Evolutionary conservation across 805 yeast species (phyloP), one percentile per base, ranked within the genome.

Genomic region (Saturnispora diversa): DNA sequence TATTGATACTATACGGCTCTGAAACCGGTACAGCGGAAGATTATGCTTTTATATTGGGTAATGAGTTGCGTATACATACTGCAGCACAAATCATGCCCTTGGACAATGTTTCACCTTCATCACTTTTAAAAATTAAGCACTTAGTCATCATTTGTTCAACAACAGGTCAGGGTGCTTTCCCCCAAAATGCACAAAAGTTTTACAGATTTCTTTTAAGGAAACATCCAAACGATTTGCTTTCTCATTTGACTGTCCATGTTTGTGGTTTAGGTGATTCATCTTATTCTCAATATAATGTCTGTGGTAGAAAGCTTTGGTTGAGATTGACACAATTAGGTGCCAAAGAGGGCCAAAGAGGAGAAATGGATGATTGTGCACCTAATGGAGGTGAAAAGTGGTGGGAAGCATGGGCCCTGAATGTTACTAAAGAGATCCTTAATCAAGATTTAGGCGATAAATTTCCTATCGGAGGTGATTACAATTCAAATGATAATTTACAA

Each of bases 201-300:
- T 83, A 95, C 94, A 69, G 70, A 48, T 76, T 81, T 46, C 59
- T 92, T 50, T 70, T 85, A 43, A 75, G 73, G 54, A 75, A 71
- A 55, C 77, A 76, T 48, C 92, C 64, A 0, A 22, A 49, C 0
- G 75, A 75, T 50, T 62, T 85, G 23, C 62, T 90, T 29, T 69
- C 69, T 46, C 84, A 80, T 53, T 50, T 84, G 9, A 59, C 64
- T 13, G 68, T 87, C 49, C 74, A 90, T 2, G 72, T 86, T 2
- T 82, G 92, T 54, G 99, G 98, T 0, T 62, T 92, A 2, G 99
- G 99, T 20, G 97, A 92, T 58, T 80, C 95, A 1, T 80, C 94
- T 1, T 92, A 92, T 56, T 84, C 94, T 5, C 74, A 81, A 48
- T 92, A 76, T 62, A 90, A 92, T 60, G 79, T 78, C 68, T 96